These are phyloP conservation scores for Ilyonectria destructans DNA, from an alignment of 2,329 filamentous ascomycete genomes.

Conservation along the genomic window DNA sequence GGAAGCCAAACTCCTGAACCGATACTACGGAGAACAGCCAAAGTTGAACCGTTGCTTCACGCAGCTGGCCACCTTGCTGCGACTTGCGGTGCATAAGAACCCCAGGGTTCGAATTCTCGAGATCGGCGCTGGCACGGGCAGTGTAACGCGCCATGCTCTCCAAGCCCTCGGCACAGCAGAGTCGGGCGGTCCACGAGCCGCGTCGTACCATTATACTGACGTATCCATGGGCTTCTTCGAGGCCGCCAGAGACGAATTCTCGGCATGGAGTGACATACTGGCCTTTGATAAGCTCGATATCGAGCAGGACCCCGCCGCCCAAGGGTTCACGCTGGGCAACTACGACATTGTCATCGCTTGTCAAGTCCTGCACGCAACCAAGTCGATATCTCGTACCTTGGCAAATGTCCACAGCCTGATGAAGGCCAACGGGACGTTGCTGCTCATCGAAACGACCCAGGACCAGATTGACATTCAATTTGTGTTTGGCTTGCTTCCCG, in stretches of 20 bases:
- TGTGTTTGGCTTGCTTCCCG: no score
- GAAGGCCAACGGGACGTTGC: not conserved
- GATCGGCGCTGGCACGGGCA: not conserved
- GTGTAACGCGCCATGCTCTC: not conserved
- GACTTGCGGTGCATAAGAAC: not conserved
- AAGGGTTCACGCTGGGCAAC: not conserved
- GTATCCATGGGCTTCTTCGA: not conserved
- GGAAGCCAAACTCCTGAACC: not conserved
- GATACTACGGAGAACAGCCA: not conserved
- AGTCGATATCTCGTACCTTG: not conserved
- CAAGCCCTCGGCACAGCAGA: not conserved
- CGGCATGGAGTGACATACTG: not conserved
- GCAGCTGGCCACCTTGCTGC: not conserved
- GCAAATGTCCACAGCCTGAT: not conserved
- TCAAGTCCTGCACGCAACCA: not conserved
- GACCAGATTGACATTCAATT: not conserved
- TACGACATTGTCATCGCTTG: constrained; percentile 7
- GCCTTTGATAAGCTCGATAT: constrained; percentile 6
- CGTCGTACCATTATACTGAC: constrained; percentile 6
- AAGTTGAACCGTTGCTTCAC: not conserved
- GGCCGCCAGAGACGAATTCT: not conserved
- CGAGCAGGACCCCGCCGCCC: not conserved
- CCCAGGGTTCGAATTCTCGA: constrained; percentile 5
- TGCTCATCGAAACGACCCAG: constrained; percentile 1
- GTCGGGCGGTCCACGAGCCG: not conserved